Conservation (phyloP, 2,329 filamentous ascomycete species). For the Neurospora sp. region DNA sequence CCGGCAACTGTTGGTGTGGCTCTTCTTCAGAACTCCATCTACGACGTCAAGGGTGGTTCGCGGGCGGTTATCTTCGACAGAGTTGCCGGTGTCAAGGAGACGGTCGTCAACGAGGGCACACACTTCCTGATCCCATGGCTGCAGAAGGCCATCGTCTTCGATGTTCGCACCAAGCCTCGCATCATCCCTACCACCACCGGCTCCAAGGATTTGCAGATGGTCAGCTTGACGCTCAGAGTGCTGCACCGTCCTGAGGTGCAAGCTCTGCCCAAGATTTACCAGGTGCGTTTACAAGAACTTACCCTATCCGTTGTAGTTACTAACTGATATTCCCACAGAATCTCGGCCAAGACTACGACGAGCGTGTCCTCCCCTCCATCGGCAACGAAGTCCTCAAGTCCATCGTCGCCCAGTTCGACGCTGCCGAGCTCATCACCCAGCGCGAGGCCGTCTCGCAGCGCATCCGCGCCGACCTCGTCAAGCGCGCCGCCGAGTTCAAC, state of each 20-base stretch:
- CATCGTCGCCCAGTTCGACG: constrained; percentile 98
- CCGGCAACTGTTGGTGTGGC: constrained; percentile 61
- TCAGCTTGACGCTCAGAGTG: constrained; percentile 92
- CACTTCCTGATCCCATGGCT: constrained; percentile 96
- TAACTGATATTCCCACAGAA: constrained; percentile 45
- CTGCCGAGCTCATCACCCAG: constrained; percentile 96
- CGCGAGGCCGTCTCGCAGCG: constrained; percentile 92
- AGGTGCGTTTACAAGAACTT: constrained; percentile 47
- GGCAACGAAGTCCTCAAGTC: constrained; percentile 99
- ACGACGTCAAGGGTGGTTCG: constrained; percentile 92
- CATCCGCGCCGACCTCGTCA: constrained; percentile 85
- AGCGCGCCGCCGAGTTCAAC: constrained; percentile 94
- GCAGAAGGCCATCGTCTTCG: constrained; percentile 88
- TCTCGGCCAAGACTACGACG: constrained; percentile 96
- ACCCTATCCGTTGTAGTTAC: constrained; percentile 6
- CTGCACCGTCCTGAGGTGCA: constrained; percentile 90
- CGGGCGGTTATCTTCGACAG: constrained; percentile 98
- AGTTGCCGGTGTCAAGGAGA: constrained; percentile 81
- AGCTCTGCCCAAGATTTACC: constrained; percentile 93
- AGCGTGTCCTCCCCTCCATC: constrained; percentile 95
- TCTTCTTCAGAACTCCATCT: constrained; percentile 69
- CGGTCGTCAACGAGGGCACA: constrained; percentile 88
- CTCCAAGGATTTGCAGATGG: constrained; percentile 99
- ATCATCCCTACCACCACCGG: constrained; percentile 97
- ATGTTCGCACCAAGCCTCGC: constrained; percentile 92